Base-by-base conservation (phyloP, 2,329 filamentous ascomycete genomes). In the Botrytis aclada region DNA sequence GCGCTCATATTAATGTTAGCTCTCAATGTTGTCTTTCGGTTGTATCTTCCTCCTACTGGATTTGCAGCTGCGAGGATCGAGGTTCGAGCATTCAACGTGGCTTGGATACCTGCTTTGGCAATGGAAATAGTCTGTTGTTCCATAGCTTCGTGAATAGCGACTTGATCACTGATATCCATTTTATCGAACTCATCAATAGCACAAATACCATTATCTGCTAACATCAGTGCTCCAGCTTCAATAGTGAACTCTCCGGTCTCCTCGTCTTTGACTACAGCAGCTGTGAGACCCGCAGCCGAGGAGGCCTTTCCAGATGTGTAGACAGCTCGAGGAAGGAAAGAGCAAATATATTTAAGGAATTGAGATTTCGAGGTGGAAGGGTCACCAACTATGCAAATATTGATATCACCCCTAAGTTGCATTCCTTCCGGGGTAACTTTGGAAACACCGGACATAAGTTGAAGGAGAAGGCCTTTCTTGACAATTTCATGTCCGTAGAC, bases 111-210 rank as follows among this genome's bases (percentile, higher is more conserved):
- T 8, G 96, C 96, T 84, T 99, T 99, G 74, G 96, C 95, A 79
- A 99, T 99, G 14, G 94, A 98, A 77, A 99, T 99, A 8, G 96
- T 99, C 84, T 99, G 96, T 85, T 99, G 96, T 88, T 99, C 96
- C 96, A 99, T 99, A 74, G 96, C 96, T 89, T 99, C 96, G 88
- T 99, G 96, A 80, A 99, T 99, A 77, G 96, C 96, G 72, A 99
- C 96, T 84, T 99, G 96, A 82, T 99, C 96, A 70, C 86, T 90
- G 75, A 99, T 93, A 80, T 99, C 96, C 96, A 99, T 99, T 85
- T 99, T 99, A 88, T 99, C 96, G 79, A 99, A 99, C 82, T 99
- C 96, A 81, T 99, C 96, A 81, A 99, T 99, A 74, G 94, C 95
- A 83, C 96, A 99, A 79, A 98, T 97, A 71, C 96, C 96, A 77